Evolutionary conservation across 2,329 filamentous ascomycete species (phyloP).

Genomic region (Pseudogymnoascus sp.): DNA sequence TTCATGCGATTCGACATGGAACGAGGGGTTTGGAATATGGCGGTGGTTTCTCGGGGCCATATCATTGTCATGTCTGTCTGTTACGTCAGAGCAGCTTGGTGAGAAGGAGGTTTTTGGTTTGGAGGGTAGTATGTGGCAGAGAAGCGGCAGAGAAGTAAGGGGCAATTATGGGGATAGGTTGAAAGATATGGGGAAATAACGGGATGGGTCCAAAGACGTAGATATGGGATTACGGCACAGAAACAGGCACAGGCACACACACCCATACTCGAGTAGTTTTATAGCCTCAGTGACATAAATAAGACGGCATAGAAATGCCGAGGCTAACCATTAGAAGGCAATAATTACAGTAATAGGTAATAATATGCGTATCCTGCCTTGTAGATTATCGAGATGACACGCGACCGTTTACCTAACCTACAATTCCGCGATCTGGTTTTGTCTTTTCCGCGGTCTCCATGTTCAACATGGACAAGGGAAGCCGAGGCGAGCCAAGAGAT

Average conservation of each 20-base stretch:
- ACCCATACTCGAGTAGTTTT: neutral
- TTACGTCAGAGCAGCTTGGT: neutral
- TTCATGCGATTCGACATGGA: constrained; percentile 3
- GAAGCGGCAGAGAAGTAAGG: too few species aligned
- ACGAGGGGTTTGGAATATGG: neutral
- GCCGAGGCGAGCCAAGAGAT: neutral
- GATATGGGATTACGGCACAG: neutral
- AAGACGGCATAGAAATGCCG: neutral
- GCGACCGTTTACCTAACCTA: neutral
- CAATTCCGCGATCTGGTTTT: neutral
- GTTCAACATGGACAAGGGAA: neutral
- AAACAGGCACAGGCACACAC: neutral
- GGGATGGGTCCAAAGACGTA: neutral
- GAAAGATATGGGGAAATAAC: neutral
- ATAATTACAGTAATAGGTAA: neutral
- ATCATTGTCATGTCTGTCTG: neutral
- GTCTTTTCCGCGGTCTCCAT: neutral
- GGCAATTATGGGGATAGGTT: neutral
- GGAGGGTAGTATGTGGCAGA: neutral
- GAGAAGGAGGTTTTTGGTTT: neutral
- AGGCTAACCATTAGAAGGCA: neutral
- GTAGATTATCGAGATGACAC: neutral
- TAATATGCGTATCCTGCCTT: neutral
- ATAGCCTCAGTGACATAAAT: neutral
- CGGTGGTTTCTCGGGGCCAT: too few species aligned